Conservation (phyloP, 441 rosid genomes). For the Hura crepitans region DNA sequence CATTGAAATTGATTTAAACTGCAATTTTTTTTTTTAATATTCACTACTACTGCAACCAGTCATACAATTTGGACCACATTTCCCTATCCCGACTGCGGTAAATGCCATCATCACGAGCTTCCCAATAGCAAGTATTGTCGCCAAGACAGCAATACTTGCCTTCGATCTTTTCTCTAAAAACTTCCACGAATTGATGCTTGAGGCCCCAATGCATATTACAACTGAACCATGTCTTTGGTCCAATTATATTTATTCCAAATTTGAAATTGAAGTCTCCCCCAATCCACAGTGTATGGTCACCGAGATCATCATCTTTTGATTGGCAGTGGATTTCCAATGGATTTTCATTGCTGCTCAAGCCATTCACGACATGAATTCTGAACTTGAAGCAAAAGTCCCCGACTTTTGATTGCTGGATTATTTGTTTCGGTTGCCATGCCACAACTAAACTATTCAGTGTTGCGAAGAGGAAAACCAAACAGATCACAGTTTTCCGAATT, state of each 20-base stretch:
- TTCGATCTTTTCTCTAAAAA: not conserved
- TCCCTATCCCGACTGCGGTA: not conserved
- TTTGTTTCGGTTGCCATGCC: too few relatives aligned
- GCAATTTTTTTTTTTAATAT: too few relatives aligned
- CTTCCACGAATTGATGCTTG: not conserved
- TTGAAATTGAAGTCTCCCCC: slow-evolving; percentile 3
- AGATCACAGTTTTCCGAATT: too few relatives aligned
- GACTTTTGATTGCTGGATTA: too few relatives aligned
- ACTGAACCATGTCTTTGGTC: not conserved
- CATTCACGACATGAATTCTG: slow-evolving; percentile 1
- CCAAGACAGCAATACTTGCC: not conserved
- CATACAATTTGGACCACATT: not conserved
- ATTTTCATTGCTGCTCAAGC: not conserved
- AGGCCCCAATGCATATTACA: not conserved
- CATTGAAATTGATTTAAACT: too few relatives aligned
- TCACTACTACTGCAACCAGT: not conserved
- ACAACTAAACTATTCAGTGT: too few relatives aligned
- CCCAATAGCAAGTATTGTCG: not conserved
- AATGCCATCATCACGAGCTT: slow-evolving; percentile 8
- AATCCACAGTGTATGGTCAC: not conserved
- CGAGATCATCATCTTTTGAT: not conserved
- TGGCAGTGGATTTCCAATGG: not conserved
- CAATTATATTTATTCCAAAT: not conserved
- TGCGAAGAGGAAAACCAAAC: too few relatives aligned
- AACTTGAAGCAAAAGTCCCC: not conserved